phyloP scores from a whole-genome alignment of 177 flowering plant genomes.

The Vitis hybrid region DNA sequence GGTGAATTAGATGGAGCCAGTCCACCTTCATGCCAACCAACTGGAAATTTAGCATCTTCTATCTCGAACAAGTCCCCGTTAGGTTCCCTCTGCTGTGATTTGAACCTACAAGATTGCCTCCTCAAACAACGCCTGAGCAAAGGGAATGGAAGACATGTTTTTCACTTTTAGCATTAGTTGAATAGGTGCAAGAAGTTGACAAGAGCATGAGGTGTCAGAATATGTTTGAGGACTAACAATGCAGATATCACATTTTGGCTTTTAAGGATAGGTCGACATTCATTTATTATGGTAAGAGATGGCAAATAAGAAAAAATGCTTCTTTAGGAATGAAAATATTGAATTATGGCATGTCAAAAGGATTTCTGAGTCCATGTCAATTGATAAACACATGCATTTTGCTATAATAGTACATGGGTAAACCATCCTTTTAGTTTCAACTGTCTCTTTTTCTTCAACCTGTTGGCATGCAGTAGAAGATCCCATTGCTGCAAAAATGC shows the following conservation, averaged over 20 bases:
- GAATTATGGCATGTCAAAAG: no score
- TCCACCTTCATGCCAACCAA: constrained; percentile 17
- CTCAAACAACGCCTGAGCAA: constrained; percentile 49
- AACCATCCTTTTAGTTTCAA: constrained; percentile 55
- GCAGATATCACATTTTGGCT: no score
- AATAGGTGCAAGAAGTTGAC: no score
- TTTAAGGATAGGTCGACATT: no score
- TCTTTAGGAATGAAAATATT: no score
- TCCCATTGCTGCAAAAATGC: constrained; percentile 46
- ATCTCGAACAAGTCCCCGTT: constrained; percentile 59
- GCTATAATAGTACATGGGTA: background rate
- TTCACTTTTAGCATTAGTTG: no score
- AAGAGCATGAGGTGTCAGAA: no score
- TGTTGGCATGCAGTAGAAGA: constrained; percentile 27
- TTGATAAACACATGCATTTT: background rate
- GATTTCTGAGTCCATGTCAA: no score
- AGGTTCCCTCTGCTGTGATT: constrained; percentile 30
- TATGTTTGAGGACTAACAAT: no score
- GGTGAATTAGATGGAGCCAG: constrained; percentile 9
- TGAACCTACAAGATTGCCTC: constrained; percentile 51
- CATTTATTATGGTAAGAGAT: no score
- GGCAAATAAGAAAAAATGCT: no score
- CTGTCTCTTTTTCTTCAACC: constrained; percentile 32
- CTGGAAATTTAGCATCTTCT: constrained; percentile 38
- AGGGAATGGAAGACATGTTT: background rate